phyloP scores from a whole-genome alignment of 2,329 filamentous ascomycete genomes.

The Calonectria pseudoturangicola region DNA sequence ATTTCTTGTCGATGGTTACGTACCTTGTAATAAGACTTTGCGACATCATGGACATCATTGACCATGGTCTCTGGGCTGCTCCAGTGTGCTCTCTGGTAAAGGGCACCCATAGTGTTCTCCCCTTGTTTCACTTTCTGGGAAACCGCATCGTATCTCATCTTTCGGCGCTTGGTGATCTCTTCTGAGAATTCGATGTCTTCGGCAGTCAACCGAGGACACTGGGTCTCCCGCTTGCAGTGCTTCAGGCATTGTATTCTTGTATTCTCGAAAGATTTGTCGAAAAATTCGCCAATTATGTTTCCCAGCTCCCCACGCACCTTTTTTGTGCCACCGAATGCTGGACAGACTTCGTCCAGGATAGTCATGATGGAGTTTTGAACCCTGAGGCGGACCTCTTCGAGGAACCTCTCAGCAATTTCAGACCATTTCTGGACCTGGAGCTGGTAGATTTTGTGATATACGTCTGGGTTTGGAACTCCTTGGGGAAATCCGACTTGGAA shows the following conservation, averaged over 20 bases:
- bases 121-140: neutral
- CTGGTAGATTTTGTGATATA: conserved; percentile 56
- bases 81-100: conserved; percentile 30
- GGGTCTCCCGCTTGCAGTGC: conserved; percentile 39
- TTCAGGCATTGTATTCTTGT: conserved; percentile 23
- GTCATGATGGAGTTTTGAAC: conserved; percentile 43
- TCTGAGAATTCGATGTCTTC: conserved; percentile 51
- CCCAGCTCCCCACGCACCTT: conserved; percentile 46
- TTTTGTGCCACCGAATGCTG: conserved; percentile 16
- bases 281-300: conserved; percentile 33
- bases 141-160: conserved; percentile 46
- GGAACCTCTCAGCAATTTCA: conserved; percentile 50
- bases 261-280: neutral
- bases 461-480: conserved; percentile 57
- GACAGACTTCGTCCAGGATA: conserved; percentile 47
- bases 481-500: conserved; percentile 58
- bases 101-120: no score
- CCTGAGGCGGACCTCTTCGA: conserved; percentile 45
- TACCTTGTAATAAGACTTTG: conserved; percentile 63
- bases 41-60: conserved; percentile 60
- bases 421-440: conserved; percentile 59
- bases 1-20: neutral
- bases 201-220: conserved; percentile 45
- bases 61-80: conserved; percentile 53
- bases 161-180: conserved; percentile 47